These are phyloP conservation scores for Metschnikowia dekortorum DNA, from an alignment of 805 yeast genomes.

Conservation along the genomic window DNA sequence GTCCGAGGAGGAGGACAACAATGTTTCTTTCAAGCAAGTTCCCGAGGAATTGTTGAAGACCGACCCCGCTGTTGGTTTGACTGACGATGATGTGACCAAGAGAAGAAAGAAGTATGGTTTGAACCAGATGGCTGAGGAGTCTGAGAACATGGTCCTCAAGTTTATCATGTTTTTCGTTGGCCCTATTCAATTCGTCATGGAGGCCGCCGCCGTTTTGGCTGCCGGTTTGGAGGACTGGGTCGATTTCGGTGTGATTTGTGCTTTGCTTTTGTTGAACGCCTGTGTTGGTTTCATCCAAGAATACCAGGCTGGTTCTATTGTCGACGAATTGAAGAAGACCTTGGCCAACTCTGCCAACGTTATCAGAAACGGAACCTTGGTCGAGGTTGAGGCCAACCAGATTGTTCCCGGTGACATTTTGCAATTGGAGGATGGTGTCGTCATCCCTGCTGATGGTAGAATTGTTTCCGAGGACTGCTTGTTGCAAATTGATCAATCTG, in stretches of 20 bases:
- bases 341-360: constrained; percentile 85
- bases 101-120: constrained; percentile 90
- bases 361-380: constrained; percentile 73
- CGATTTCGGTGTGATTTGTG: constrained; percentile 96
- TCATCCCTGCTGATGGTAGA: constrained; percentile 91
- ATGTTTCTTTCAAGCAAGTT: constrained; percentile 55
- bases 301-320: constrained; percentile 97
- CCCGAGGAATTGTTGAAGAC: constrained; percentile 85
- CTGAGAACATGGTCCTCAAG: constrained; percentile 73
- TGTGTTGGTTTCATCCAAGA: constrained; percentile 95
- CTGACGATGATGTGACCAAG: constrained; percentile 69
- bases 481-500: constrained; percentile 93
- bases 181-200: constrained; percentile 96
- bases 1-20: constrained; percentile 29
- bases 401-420: constrained; percentile 94
- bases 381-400: constrained; percentile 76
- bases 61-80: constrained; percentile 72
- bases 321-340: constrained; percentile 92
- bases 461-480: constrained; percentile 78
- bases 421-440: constrained; percentile 89
- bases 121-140: constrained; percentile 88
- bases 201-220: constrained; percentile 91
- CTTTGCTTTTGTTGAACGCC: constrained; percentile 80
- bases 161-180: constrained; percentile 86
- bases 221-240: constrained; percentile 98